Base-by-base conservation (phyloP, 2,329 filamentous ascomycete genomes). In the Aureobasidium sp. region DNA sequence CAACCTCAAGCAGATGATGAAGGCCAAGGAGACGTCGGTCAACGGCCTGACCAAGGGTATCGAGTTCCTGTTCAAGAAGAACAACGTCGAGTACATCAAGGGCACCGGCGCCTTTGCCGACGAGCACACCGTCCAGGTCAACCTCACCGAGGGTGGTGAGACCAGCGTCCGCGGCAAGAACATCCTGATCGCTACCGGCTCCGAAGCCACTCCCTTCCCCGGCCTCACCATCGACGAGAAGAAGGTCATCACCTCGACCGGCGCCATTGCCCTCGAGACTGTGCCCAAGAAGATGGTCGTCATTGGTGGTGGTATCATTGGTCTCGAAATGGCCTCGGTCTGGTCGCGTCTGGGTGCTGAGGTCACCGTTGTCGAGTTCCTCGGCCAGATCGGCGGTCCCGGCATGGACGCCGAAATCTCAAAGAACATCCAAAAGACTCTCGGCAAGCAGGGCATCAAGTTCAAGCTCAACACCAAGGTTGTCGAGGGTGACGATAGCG, bases 381-480 rank as follows among this genome's bases (percentile, higher is more conserved):
- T 99, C 62, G 86, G 87, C 71, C 92, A 97, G 81, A 97, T 99
- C 68, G 94, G 94, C 77, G 94, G 94, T 63, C 94, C 94, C 53
- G 94, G 94, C 70, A 99, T 99, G 94, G 94, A 99, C 74, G 77
- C 83, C 52, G 94, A 99, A 76, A 90, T 97, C 71, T 85, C 92
- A 73, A 99, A 97, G 83, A 81, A 85, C 71, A 82, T 89, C 47
- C 92, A 97, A 77, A 97, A 96, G 84, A 87, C 96, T 66, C 85
- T 99, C 67, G 85, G 85, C 75, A 97, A 96, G 84, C 94, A 99
- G 81, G 94, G 93, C 65, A 88, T 99, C 75, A 94, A 96, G 73
- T 99, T 99, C 84, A 97, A 96, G 86, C 86, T 95, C 69, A 88
- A 90, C 81, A 97, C 94, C 72, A 99, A 99, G 85, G 94, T 99